A percentile compares a stretch with the other conserved stretches of the same genome.
Evolutionary conservation across 2,329 filamentous ascomycete species (phyloP).

Genomic region (Cladosporium sp.): DNA sequence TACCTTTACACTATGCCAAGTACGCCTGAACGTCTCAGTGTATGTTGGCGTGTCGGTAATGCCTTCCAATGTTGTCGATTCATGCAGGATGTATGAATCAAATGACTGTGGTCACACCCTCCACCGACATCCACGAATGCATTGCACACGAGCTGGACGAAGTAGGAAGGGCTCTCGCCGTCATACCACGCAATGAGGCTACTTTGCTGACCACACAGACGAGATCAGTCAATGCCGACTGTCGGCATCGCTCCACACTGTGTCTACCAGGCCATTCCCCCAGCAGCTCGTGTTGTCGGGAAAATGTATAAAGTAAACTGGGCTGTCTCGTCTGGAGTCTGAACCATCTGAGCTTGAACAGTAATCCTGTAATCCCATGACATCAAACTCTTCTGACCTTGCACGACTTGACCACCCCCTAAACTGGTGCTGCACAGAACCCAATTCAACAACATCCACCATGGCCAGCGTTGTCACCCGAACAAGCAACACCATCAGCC

Average conservation of each 20-base stretch:
- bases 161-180: not conserved
- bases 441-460: not conserved
- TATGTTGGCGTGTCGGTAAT: not conserved
- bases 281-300: not conserved
- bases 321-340: not conserved
- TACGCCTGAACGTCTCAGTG: not conserved
- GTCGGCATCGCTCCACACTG: not conserved
- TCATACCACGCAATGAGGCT: not conserved
- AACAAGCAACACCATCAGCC: not conserved
- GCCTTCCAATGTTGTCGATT: not conserved
- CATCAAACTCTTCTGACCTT: not conserved
- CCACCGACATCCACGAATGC: not conserved
- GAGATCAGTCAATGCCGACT: not conserved
- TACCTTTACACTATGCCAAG: not conserved
- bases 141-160: not conserved
- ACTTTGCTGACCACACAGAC: not conserved
- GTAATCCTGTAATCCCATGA: not conserved
- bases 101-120: not conserved
- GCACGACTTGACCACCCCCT: not conserved
- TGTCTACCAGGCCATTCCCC: not conserved
- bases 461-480: not conserved
- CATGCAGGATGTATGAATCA: not conserved
- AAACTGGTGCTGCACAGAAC: not conserved
- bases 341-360: not conserved
- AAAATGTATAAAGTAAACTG: not conserved